Evolutionary conservation across 2,329 filamentous ascomycete species (phyloP), one percentile per base, ranked within the genome.

Genomic region (Penicillium crustosum): DNA sequence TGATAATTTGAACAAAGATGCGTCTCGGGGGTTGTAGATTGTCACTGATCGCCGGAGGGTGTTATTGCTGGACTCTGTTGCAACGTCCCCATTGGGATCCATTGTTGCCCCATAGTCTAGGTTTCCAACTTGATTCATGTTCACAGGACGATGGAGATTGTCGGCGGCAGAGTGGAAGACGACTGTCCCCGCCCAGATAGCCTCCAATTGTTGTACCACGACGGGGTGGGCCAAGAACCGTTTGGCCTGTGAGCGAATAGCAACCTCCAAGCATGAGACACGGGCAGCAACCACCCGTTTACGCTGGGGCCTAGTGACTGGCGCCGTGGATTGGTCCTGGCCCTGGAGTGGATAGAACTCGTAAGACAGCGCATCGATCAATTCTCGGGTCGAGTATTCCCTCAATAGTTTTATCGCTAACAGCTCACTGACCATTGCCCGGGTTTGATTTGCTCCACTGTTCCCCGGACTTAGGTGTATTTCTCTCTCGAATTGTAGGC

Each of bases 141-240:
- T 72, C 31, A 80, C 81, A 48, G 77, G 76, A 43, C 91, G 87
- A 73, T 97, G 93, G 25, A 97, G 78, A 63, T 85, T 89, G 73
- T 97, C 93, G 6, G 91, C 91, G 13, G 89, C 86, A 2, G 91
- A 94, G 75, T 96, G 92, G 70, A 97, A 97, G 64, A 94, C 92
- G 63, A 97, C 94, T 19, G 90, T 93, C 29, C 93, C 93, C 21
- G 91, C 93, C 93, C 93, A 97, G 61, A 97, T 96, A 44, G 92
- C 93, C 74, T 97, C 92, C n/a, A 97, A 81, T 71, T 97, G 93
- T 73, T 95, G 91, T 9, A 97, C 89, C 0, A 97, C 92, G 4
- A 97, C 81, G 0, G 93, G 93, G 70, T 97, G 93, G 9, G 93
- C 89, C 6, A 97, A 81, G 66, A 97, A 96, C 66, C 91, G 89